Evolutionary conservation across 352 stramenopile genomes (phyloP).

Genomic region (Elongisporangium undulatum): DNA sequence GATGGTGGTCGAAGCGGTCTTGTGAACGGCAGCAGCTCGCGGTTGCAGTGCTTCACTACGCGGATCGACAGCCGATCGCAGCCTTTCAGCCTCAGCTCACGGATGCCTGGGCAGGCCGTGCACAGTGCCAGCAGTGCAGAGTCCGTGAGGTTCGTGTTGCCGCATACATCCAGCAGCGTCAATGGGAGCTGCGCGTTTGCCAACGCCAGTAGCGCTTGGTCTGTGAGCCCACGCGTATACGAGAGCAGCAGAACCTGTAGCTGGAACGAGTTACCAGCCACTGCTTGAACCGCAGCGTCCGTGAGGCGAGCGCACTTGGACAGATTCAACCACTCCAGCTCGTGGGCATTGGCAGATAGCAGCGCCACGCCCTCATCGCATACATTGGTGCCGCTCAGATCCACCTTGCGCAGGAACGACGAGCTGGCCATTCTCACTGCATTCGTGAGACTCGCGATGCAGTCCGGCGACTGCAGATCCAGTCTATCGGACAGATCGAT

Average conservation of each 20-base stretch:
- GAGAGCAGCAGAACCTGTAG: slow-evolving; percentile 33
- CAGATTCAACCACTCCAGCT: slow-evolving; percentile 46
- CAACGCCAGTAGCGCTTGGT: slow-evolving; percentile 36
- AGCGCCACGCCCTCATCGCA: slow-evolving; percentile 58
- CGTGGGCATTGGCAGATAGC: slow-evolving; percentile 34
- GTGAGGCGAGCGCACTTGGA: slow-evolving; percentile 58
- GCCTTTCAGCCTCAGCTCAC: slow-evolving; percentile 54
- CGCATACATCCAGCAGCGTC: slow-evolving; percentile 40
- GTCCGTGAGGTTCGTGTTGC: slow-evolving; percentile 60
- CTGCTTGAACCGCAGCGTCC: slow-evolving; percentile 41
- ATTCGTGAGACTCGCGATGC: slow-evolving; percentile 18
- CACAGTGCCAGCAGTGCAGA: slow-evolving; percentile 32
- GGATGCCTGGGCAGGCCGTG: slow-evolving; percentile 33
- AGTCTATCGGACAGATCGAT: slow-evolving; percentile 44
- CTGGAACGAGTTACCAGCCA: slow-evolving; percentile 36
- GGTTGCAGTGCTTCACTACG: slow-evolving; percentile 26
- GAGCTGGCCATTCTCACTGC: background rate
- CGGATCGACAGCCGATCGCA: slow-evolving; percentile 52
- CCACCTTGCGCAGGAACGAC: slow-evolving; percentile 14
- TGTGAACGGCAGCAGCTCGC: slow-evolving; percentile 36
- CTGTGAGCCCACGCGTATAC: slow-evolving; percentile 37
- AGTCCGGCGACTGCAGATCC: slow-evolving; percentile 42
- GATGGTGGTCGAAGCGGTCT: slow-evolving; percentile 17
- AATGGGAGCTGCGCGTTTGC: slow-evolving; percentile 40
- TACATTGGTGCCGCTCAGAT: slow-evolving; percentile 47